Evolutionary conservation across 495 filamentous ascomycete species (phyloP).

Genomic region (Penicillium cataractarum): DNA sequence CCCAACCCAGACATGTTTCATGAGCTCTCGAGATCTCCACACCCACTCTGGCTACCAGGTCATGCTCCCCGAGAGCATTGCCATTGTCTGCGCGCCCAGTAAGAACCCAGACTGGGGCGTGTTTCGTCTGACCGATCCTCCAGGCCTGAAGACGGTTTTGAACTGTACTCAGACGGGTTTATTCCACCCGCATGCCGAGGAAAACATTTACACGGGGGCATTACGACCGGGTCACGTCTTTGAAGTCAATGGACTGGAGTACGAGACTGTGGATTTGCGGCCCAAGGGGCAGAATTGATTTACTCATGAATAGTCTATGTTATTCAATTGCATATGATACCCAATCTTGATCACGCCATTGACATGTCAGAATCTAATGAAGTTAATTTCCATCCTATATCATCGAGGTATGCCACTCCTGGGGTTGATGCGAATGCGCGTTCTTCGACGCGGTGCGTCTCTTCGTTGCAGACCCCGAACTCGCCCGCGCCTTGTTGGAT

Average conservation of each 20-base stretch:
- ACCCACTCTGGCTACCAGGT: conserved; percentile 92
- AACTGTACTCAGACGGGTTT: conserved; percentile 73
- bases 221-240: conserved; percentile 82
- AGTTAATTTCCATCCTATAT: neutral
- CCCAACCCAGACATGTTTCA: conserved; percentile 94
- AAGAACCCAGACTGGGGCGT: conserved; percentile 84
- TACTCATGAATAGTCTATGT: conserved; percentile 5
- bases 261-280: conserved; percentile 79
- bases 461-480: conserved; percentile 25
- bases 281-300: conserved; percentile 38
- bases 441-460: conserved; percentile 14
- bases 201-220: conserved; percentile 83
- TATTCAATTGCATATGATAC: conserved; percentile 29
- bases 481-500: conserved; percentile 17
- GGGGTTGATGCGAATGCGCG: conserved; percentile 8
- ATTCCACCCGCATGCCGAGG: conserved; percentile 79
- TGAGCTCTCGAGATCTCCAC: conserved; percentile 92
- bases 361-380: too few species aligned
- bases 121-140: conserved; percentile 91
- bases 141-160: conserved; percentile 78
- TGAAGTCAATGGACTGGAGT: conserved; percentile 72
- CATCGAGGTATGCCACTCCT: neutral
- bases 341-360: conserved; percentile 4
- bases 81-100: conserved; percentile 92
- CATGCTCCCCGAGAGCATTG: conserved; percentile 93